Conservation (phyloP, 805 yeast species). For the Zygosaccharomyces bailii region DNA sequence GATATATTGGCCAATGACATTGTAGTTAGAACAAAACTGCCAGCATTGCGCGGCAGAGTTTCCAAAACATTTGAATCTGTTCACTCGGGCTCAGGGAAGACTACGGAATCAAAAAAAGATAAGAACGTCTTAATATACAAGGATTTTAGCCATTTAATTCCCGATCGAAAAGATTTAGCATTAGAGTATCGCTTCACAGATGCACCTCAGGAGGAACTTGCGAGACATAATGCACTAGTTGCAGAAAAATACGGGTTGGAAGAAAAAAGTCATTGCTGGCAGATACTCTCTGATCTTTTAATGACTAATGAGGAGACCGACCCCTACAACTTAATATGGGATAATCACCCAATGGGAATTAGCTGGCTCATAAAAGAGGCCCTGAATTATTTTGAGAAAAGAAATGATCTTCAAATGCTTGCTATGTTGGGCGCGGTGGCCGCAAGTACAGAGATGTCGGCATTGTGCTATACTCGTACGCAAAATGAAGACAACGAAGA, state of each 20-base stretch:
- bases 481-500: not conserved
- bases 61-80: slow-evolving; percentile 26
- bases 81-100: slow-evolving; percentile 26
- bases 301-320: slow-evolving; percentile 26
- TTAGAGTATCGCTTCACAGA: slow-evolving; percentile 62
- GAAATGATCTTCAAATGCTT: slow-evolving; percentile 78
- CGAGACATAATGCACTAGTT: slow-evolving; percentile 65
- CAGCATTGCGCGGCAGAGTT: slow-evolving; percentile 41
- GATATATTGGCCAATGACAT: slow-evolving; percentile 58
- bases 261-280: slow-evolving; percentile 76
- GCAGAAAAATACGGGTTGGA: slow-evolving; percentile 59
- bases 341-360: slow-evolving; percentile 73
- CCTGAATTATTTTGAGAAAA: slow-evolving; percentile 57
- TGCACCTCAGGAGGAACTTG: slow-evolving; percentile 56
- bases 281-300: slow-evolving; percentile 44
- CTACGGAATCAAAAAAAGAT: slow-evolving; percentile 28
- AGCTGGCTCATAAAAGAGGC: slow-evolving; percentile 61
- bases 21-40: slow-evolving; percentile 45
- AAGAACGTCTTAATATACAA: slow-evolving; percentile 58
- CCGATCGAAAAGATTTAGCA: slow-evolving; percentile 70
- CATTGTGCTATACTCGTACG: slow-evolving; percentile 2
- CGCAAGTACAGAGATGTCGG: slow-evolving; percentile 29
- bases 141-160: slow-evolving; percentile 68
- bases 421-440: slow-evolving; percentile 81
- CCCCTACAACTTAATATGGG: slow-evolving; percentile 61